phyloP scores from a whole-genome alignment of 2,329 filamentous ascomycete species.

The Stachybotrys chartarum region DNA sequence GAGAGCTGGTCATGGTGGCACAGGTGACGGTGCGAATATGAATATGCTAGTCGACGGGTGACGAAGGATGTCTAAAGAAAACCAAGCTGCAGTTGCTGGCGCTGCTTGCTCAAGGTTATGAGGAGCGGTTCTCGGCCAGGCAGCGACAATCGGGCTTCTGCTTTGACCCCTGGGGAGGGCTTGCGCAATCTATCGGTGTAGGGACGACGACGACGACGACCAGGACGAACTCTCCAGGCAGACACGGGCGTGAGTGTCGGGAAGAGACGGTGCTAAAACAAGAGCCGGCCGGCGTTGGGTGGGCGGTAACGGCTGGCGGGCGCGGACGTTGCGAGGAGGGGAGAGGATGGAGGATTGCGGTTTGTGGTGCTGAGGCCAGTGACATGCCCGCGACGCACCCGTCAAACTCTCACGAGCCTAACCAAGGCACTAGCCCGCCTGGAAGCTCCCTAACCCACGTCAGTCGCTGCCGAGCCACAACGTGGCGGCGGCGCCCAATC shows the following conservation, averaged over 20 bases:
- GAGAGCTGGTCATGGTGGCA: conserved; percentile 25
- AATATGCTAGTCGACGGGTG: no score
- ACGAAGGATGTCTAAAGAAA: no score
- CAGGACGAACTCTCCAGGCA: background rate
- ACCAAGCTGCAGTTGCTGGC: background rate
- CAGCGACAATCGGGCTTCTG: background rate
- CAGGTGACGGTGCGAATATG: background rate
- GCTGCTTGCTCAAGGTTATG: background rate
- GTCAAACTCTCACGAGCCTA: conserved; percentile 24
- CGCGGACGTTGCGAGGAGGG: background rate
- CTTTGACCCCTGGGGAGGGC: background rate
- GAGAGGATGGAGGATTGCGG: conserved; percentile 2
- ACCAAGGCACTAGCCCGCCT: conserved; percentile 15
- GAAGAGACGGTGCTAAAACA: background rate
- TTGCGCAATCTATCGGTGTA: background rate
- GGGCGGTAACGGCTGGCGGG: background rate
- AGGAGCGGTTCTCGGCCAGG: background rate
- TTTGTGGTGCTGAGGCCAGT: conserved; percentile 12
- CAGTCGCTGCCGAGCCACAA: conserved; percentile 4
- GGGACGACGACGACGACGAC: background rate
- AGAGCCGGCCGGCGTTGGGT: no score
- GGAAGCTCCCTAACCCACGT: background rate
- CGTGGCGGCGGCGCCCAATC: background rate
- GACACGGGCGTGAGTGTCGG: background rate
- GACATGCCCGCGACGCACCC: conserved; percentile 23